Evolutionary conservation across 225 moss, liverwort and hornwort species (phyloP).

Genomic region (Rhytidiadelphus loreus): DNA sequence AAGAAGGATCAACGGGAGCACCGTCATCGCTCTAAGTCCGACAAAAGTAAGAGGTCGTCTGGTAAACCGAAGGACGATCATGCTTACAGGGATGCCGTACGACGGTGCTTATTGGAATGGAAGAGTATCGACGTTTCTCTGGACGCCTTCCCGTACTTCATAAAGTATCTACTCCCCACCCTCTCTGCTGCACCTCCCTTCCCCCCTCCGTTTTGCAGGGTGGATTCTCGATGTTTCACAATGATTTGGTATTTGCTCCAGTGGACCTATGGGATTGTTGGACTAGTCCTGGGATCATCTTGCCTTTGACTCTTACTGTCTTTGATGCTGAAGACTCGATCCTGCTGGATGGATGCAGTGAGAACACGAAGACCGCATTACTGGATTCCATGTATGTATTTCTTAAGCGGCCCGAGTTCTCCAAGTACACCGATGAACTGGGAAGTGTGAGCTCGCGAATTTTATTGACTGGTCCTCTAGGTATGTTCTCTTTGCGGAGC

Average conservation of each 20-base stretch:
- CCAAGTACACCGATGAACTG: constrained; percentile 75
- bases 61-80: constrained; percentile 83
- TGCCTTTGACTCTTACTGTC: neutral
- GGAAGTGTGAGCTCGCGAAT: constrained; percentile 86
- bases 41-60: constrained; percentile 73
- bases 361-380: constrained; percentile 75
- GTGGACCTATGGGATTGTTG: neutral
- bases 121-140: constrained; percentile 81
- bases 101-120: constrained; percentile 68
- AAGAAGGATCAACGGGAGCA: constrained; percentile 94
- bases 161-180: constrained; percentile 32
- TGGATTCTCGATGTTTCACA: neutral
- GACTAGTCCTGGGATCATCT: neutral
- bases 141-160: constrained; percentile 76
- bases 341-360: constrained; percentile 35
- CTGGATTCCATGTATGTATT: constrained; percentile 91
- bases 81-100: constrained; percentile 73
- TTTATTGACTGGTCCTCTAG: constrained; percentile 76
- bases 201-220: neutral
- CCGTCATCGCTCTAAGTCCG: constrained; percentile 79
- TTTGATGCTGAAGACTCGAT: neutral
- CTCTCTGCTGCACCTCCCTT: neutral
- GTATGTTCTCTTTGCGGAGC: constrained; percentile 9
- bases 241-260: neutral
- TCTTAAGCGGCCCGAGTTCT: constrained; percentile 77